Conservation (phyloP, 306 rosid species). For the Casuarina equisetifolia region DNA sequence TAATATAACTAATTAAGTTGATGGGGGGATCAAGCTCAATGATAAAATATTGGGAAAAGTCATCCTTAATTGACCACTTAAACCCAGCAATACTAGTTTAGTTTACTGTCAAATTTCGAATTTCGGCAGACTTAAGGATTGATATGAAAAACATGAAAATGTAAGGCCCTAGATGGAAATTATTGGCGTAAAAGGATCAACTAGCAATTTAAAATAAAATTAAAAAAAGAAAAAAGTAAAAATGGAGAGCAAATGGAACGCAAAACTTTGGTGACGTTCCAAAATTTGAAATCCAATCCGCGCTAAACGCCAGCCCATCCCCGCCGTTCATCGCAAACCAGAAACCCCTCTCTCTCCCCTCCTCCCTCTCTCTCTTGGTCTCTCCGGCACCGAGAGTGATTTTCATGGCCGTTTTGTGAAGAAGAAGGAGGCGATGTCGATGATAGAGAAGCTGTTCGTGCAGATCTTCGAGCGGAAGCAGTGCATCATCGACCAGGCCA, state of each 20-base stretch:
- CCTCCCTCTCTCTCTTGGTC: not conserved
- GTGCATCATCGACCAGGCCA: slow-evolving; percentile 68
- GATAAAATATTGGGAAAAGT: not conserved
- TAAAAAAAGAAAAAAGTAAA: not conserved
- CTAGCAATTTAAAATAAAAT: no score
- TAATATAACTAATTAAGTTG: no score
- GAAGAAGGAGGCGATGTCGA: slow-evolving; percentile 40
- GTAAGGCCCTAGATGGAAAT: not conserved
- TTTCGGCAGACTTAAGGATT: not conserved
- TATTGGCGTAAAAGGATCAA: not conserved
- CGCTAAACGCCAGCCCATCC: slow-evolving; percentile 33
- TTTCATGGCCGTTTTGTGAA: slow-evolving; percentile 18
- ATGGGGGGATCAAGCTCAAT: not conserved
- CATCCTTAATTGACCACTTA: no score
- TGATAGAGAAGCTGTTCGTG: slow-evolving; percentile 64
- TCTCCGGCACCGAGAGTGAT: not conserved
- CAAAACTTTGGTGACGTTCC: not conserved
- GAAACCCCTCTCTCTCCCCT: slow-evolving; percentile 1
- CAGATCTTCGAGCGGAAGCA: slow-evolving; percentile 78
- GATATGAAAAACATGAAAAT: not conserved
- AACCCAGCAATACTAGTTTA: no score
- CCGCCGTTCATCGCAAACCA: slow-evolving; percentile 16
- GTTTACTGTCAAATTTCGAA: no score
- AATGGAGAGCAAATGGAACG: not conserved
- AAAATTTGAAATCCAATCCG: slow-evolving; percentile 40